Evolutionary conservation across 768 basidiomycete species (phyloP).

Genomic region (Trametes maxima): DNA sequence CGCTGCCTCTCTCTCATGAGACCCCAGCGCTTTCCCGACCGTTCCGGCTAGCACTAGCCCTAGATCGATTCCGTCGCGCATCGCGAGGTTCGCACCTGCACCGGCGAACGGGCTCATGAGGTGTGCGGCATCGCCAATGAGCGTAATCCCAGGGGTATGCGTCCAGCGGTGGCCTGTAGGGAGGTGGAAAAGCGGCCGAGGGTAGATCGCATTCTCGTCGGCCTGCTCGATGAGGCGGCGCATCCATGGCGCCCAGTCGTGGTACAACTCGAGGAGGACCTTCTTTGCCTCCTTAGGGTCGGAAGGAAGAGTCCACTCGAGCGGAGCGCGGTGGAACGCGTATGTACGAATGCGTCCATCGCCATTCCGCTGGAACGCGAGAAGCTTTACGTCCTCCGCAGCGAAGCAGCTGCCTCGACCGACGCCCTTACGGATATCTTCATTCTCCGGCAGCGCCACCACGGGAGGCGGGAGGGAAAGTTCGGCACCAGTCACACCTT

Average conservation of each 20-base stretch:
- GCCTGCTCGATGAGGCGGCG: slow-evolving; percentile 9
- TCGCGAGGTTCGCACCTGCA: slow-evolving; percentile 41
- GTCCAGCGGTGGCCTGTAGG: slow-evolving; percentile 20
- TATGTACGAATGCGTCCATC: slow-evolving; percentile 25
- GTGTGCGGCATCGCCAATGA: slow-evolving; percentile 38
- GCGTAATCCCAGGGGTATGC: slow-evolving; percentile 10
- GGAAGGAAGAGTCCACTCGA: slow-evolving; percentile 11
- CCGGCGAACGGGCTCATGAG: slow-evolving; percentile 39
- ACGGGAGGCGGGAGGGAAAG: slow-evolving; percentile 29
- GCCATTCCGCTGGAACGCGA: slow-evolving; percentile 39
- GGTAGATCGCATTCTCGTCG: slow-evolving; percentile 13
- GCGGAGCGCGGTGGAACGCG: slow-evolving; percentile 16
- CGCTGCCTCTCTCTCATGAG: slow-evolving; percentile 5
- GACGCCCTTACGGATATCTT: slow-evolving; percentile 21
- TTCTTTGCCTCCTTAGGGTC: slow-evolving; percentile 14
- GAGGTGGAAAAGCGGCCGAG: slow-evolving; percentile 22
- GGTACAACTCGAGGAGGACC: slow-evolving; percentile 1
- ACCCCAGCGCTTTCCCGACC: not conserved
- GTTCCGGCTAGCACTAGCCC: slow-evolving; percentile 15
- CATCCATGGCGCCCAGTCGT: slow-evolving; percentile 19
- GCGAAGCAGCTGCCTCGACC: slow-evolving; percentile 35
- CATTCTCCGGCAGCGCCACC: not conserved
- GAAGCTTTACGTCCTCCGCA: slow-evolving; percentile 27
- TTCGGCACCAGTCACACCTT: slow-evolving; percentile 30
- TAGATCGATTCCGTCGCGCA: slow-evolving; percentile 32